Evolutionary conservation across 257 asterid species (phyloP).

Genomic region (Avicennia marina): DNA sequence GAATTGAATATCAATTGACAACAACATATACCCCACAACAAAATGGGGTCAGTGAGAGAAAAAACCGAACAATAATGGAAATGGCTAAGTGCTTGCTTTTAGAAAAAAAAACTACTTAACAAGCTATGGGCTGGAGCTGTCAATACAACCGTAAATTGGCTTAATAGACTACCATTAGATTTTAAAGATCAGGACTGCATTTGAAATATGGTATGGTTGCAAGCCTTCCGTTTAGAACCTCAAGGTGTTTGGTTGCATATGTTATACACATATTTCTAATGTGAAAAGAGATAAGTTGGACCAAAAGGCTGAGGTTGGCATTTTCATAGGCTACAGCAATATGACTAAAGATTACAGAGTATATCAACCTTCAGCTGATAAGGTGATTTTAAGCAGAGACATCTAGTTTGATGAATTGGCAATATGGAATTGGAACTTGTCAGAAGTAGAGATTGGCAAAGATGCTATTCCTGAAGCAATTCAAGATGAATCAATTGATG

Average conservation of each 20-base stretch:
- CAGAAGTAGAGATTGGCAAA: no score
- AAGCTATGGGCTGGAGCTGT: conserved; percentile 1
- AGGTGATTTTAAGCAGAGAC: conserved; percentile 1
- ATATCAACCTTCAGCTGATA: not conserved
- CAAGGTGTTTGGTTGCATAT: not conserved
- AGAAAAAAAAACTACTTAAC: conserved; percentile 1
- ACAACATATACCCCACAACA: no score
- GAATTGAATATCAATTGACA: conserved; percentile 4
- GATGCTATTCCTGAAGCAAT: no score
- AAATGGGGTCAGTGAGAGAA: no score
- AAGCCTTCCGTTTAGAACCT: conserved; percentile 6
- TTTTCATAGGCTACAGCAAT: conserved; percentile 2
- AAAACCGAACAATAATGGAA: conserved; percentile 9
- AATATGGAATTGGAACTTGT: not conserved
- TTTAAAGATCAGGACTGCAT: not conserved
- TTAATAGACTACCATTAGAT: not conserved
- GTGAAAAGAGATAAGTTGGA: not conserved
- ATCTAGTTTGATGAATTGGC: not conserved
- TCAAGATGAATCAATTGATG: no score
- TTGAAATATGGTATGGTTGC: not conserved
- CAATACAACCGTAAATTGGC: not conserved
- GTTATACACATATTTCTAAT: conserved; percentile 5
- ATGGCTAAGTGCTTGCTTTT: conserved; percentile 11
- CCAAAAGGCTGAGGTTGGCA: not conserved
- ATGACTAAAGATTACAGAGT: not conserved